phyloP scores from a whole-genome alignment of 805 yeast genomes.

The Starmerella ratchasimensis region DNA sequence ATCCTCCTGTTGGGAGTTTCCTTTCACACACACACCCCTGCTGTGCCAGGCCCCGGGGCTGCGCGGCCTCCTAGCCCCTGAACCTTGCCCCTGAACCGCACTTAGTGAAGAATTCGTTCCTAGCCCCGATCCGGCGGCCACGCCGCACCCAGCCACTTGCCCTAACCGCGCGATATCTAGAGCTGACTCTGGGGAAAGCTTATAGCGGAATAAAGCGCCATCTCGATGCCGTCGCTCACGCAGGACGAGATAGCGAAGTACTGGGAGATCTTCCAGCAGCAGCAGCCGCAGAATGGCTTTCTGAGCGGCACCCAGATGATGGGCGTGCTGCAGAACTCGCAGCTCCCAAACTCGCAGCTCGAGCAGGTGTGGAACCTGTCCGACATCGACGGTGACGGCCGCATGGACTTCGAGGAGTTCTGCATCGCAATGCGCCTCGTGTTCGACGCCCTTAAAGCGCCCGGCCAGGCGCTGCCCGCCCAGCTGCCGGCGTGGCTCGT shows the following conservation, averaged over 20 bases:
- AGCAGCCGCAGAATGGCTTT: constrained; percentile 67
- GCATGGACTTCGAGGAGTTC: constrained; percentile 90
- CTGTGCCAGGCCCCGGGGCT: too few relatives aligned
- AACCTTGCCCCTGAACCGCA: too few relatives aligned
- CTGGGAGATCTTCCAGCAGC: constrained; percentile 93
- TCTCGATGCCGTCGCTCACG: constrained; percentile 18
- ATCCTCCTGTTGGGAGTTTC: too few relatives aligned
- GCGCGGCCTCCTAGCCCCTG: too few relatives aligned
- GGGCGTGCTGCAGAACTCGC: constrained; percentile 78
- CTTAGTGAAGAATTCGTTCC: too few relatives aligned
- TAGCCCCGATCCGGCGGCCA: too few relatives aligned
- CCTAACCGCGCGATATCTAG: too few relatives aligned
- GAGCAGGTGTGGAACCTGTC: constrained; percentile 73
- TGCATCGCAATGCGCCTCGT: constrained; percentile 94
- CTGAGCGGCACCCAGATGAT: constrained; percentile 74
- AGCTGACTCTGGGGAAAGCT: too few relatives aligned
- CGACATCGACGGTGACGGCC: constrained; percentile 86
- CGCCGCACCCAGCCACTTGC: too few relatives aligned
- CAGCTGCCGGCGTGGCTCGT: constrained; percentile 82
- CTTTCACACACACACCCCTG: too few relatives aligned
- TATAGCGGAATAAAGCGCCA: too few relatives aligned
- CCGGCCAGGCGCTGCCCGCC: constrained; percentile 45
- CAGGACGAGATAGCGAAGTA: constrained; percentile 94
- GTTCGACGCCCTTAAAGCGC: constrained; percentile 78
- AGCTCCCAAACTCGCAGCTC: constrained; percentile 61